Conservation (phyloP, 1,284 basidiomycete genomes). For the Cystobasidium pallidum region DNA sequence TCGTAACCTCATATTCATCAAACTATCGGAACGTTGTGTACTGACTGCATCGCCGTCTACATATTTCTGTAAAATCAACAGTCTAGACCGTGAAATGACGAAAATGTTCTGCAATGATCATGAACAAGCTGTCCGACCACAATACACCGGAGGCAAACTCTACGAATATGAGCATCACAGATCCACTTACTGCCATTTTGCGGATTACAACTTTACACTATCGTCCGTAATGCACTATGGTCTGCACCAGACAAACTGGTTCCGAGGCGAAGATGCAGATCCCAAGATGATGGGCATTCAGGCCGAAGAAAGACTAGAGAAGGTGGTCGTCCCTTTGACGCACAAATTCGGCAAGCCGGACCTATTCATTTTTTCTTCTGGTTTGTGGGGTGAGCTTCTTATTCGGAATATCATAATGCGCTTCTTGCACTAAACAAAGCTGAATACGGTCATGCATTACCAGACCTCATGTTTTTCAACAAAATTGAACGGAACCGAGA, state of each 20-base stretch:
- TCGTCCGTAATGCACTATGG: constrained; percentile 31
- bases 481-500: constrained; percentile 8
- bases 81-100: constrained; percentile 36
- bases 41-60: background rate
- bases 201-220: constrained; percentile 34
- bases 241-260: constrained; percentile 31
- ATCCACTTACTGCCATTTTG: constrained; percentile 32
- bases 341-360: constrained; percentile 40
- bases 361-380: constrained; percentile 34
- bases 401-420: background rate
- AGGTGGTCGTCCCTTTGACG: constrained; percentile 19
- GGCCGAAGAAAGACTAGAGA: constrained; percentile 24
- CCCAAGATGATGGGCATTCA: constrained; percentile 6
- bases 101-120: constrained; percentile 42
- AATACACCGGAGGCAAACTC: background rate
- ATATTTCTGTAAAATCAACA: background rate
- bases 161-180: constrained; percentile 27
- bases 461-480: constrained; percentile 41
- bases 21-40: too few relatives aligned
- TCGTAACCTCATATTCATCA: too few relatives aligned
- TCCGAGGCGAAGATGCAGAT: constrained; percentile 29
- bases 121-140: background rate
- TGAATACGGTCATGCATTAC: background rate
- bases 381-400: constrained; percentile 34
- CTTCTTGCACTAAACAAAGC: background rate